Evolutionary conservation across 768 basidiomycete species (phyloP).

Genomic region (Lepiota subincarnata): DNA sequence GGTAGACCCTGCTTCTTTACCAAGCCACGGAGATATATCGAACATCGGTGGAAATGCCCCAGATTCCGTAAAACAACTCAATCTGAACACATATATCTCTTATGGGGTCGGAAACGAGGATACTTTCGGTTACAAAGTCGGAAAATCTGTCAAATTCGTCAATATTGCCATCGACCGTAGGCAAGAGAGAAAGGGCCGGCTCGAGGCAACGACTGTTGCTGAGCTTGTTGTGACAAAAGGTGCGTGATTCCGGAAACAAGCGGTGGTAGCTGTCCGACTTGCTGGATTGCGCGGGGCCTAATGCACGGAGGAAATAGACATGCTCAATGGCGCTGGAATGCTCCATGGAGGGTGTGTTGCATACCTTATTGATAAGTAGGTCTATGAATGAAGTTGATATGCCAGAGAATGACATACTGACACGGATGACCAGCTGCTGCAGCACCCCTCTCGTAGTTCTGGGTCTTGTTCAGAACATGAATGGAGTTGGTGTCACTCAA

Average conservation of each 20-base stretch:
- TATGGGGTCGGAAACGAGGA: slow-evolving; percentile 69
- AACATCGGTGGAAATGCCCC: slow-evolving; percentile 62
- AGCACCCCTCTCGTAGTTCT: slow-evolving; percentile 66
- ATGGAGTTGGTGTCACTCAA: slow-evolving; percentile 75
- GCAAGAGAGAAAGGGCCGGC: slow-evolving; percentile 42
- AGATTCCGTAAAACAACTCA: slow-evolving; percentile 59
- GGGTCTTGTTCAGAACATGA: slow-evolving; percentile 53
- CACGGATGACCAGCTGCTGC: slow-evolving; percentile 44
- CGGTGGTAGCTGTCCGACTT: slow-evolving; percentile 2
- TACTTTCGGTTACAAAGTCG: slow-evolving; percentile 59
- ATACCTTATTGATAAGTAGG: slow-evolving; percentile 71
- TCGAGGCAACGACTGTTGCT: slow-evolving; percentile 59
- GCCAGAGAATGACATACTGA: background rate
- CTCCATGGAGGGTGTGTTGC: slow-evolving; percentile 73
- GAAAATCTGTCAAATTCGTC: slow-evolving; percentile 55
- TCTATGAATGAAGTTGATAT: background rate
- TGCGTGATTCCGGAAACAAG: slow-evolving; percentile 25
- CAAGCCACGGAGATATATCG: slow-evolving; percentile 53
- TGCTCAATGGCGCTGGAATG: slow-evolving; percentile 75
- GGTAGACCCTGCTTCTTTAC: slow-evolving; percentile 63
- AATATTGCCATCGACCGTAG: slow-evolving; percentile 51
- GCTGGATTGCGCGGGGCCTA: background rate
- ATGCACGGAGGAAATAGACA: slow-evolving; percentile 35
- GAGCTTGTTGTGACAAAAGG: slow-evolving; percentile 63
- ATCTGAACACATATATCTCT: slow-evolving; percentile 59